Percentiles rank a stretch among this genome's conserved stretches.
phyloP scores from a whole-genome alignment of 768 basidiomycete genomes.

The Rhodotorula graminis region DNA sequence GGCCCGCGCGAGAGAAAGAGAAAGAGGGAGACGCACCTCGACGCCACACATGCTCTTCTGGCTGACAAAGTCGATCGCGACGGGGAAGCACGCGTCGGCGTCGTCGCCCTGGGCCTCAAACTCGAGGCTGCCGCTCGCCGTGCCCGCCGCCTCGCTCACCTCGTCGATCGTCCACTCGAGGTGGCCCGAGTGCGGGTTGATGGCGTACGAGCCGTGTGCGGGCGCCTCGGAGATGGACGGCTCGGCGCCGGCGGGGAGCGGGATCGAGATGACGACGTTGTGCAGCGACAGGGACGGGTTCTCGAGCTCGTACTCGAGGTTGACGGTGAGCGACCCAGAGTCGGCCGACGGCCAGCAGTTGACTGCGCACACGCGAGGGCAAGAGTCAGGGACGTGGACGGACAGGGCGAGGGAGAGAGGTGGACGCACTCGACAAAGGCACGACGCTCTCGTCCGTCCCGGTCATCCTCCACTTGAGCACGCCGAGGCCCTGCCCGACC shows the following conservation, averaged over 20 bases:
- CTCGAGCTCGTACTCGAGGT: slow-evolving; percentile 95
- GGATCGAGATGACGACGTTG: slow-evolving; percentile 83
- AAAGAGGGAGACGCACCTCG: slow-evolving; percentile 49
- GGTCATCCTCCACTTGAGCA: slow-evolving; percentile 86
- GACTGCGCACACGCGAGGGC: slow-evolving; percentile 53
- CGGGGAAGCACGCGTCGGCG: slow-evolving; percentile 81
- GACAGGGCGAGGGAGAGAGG: not conserved
- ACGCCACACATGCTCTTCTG: slow-evolving; percentile 77
- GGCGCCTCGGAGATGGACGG: slow-evolving; percentile 66
- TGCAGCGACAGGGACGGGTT: slow-evolving; percentile 71
- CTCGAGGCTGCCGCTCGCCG: slow-evolving; percentile 75
- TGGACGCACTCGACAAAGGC: slow-evolving; percentile 77
- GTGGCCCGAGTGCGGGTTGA: slow-evolving; percentile 72
- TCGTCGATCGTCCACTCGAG: slow-evolving; percentile 78
- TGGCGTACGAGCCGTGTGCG: slow-evolving; percentile 57
- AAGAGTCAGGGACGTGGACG: not conserved
- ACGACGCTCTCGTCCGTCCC: slow-evolving; percentile 87
- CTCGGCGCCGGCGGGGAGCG: slow-evolving; percentile 80
- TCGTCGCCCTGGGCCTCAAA: slow-evolving; percentile 85
- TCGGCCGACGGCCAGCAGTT: slow-evolving; percentile 96
- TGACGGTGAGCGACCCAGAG: slow-evolving; percentile 87
- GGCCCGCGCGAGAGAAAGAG: not conserved
- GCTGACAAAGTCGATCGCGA: slow-evolving; percentile 72
- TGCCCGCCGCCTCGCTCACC: slow-evolving; percentile 59
- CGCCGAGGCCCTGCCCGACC: slow-evolving; percentile 72